Evolutionary conservation across 2,329 filamentous ascomycete species (phyloP).

Genomic region (Lasiodiplodia sp.): DNA sequence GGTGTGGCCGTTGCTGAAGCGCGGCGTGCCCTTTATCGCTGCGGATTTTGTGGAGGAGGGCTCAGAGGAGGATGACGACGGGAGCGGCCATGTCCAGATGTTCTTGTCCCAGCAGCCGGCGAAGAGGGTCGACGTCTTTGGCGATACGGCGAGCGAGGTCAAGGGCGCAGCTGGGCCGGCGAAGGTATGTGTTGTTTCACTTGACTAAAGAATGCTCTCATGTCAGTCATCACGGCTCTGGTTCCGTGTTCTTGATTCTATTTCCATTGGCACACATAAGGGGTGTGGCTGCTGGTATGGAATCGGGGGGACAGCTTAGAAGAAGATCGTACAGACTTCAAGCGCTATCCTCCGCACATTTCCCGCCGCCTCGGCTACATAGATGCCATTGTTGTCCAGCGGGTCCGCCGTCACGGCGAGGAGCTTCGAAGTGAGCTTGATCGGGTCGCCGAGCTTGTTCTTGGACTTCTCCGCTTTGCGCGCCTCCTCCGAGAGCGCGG

Average conservation of each 20-base stretch:
- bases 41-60: neutral
- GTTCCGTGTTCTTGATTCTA: too few species aligned
- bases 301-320: neutral
- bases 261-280: neutral
- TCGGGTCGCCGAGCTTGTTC: conserved; percentile 84
- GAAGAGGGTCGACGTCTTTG: conserved; percentile 65
- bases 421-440: conserved; percentile 84
- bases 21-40: conserved; percentile 59
- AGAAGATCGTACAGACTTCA: conserved; percentile 68
- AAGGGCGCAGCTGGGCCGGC: conserved; percentile 81
- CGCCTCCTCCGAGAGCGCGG: conserved; percentile 58
- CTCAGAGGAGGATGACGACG: neutral
- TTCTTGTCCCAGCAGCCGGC: conserved; percentile 95
- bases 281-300: too few species aligned
- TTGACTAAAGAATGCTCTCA: conserved; percentile 45
- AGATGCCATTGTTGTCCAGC: conserved; percentile 66
- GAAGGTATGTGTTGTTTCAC: conserved; percentile 61
- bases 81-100: conserved; percentile 77
- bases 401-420: conserved; percentile 77
- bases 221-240: neutral
- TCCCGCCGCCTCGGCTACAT: conserved; percentile 88
- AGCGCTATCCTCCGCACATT: conserved; percentile 76
- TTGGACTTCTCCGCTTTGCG: conserved; percentile 76
- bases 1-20: conserved; percentile 65
- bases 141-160: conserved; percentile 44